phyloP scores from a whole-genome alignment of 2,329 filamentous ascomycete genomes.

The Rhytidhysteron rufulum region DNA sequence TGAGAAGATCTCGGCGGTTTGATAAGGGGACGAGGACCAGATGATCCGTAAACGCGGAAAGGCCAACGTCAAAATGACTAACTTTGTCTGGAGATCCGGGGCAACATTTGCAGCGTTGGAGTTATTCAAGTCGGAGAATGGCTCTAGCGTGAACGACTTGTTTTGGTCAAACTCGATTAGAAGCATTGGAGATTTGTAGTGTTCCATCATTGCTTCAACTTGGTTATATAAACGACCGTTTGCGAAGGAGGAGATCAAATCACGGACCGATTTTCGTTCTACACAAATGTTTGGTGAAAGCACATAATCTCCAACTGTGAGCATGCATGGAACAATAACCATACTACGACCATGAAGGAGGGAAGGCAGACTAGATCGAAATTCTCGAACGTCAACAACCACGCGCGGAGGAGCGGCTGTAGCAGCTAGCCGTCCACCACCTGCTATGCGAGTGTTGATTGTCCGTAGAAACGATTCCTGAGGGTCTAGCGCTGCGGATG shows the following conservation, averaged over 20 bases:
- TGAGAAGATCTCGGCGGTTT: slow-evolving; percentile 96
- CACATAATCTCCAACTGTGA: slow-evolving; percentile 96
- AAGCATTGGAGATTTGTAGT: slow-evolving; percentile 86
- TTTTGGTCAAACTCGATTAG: slow-evolving; percentile 98
- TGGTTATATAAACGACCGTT: slow-evolving; percentile 91
- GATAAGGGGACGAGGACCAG: slow-evolving; percentile 89
- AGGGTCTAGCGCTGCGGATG: slow-evolving; percentile 68
- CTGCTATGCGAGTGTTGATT: slow-evolving; percentile 93
- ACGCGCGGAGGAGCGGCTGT: slow-evolving; percentile 86
- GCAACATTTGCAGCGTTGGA: slow-evolving; percentile 50
- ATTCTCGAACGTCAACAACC: slow-evolving; percentile 93
- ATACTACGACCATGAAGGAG: slow-evolving; percentile 86
- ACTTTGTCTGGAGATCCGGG: slow-evolving; percentile 82
- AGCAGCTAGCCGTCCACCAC: slow-evolving; percentile 77
- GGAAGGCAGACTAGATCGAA: slow-evolving; percentile 86
- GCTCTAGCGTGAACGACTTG: slow-evolving; percentile 88
- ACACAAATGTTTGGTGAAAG: slow-evolving; percentile 87
- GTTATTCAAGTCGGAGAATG: slow-evolving; percentile 43
- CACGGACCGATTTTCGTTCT: slow-evolving; percentile 88
- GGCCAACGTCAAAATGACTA: slow-evolving; percentile 86
- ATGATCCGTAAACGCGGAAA: slow-evolving; percentile 89
- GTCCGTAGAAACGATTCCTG: slow-evolving; percentile 92
- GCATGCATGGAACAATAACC: slow-evolving; percentile 86
- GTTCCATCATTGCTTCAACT: slow-evolving; percentile 87
- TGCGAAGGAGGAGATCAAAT: slow-evolving; percentile 86